Evolutionary conservation across 345 rosid species (phyloP).

Genomic region (Eucalyptus cloeziana): DNA sequence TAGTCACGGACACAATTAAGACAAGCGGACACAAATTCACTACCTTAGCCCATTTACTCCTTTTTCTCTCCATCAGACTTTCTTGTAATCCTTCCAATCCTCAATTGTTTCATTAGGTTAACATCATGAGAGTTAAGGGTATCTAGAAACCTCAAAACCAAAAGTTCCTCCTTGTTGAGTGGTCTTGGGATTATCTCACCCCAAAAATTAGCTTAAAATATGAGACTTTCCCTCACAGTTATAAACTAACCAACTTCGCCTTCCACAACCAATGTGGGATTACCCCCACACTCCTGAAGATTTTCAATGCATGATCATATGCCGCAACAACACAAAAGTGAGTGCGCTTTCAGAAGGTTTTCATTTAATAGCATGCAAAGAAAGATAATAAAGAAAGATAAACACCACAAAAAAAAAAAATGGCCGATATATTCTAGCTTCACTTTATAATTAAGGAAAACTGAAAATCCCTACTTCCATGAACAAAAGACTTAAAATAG

Average conservation of each 20-base stretch:
- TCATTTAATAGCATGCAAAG: not conserved
- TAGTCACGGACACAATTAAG: not conserved
- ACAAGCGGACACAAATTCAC: not conserved
- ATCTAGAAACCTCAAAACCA: not conserved
- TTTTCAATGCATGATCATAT: not conserved
- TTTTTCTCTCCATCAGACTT: not conserved
- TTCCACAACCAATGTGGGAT: too few relatives aligned
- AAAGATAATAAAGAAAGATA: not conserved
- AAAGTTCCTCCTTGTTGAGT: not conserved
- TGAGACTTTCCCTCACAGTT: accelerated
- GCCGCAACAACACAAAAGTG: not conserved
- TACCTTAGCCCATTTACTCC: too few relatives aligned
- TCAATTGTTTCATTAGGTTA: not conserved
- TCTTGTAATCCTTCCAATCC: too few relatives aligned
- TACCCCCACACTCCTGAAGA: too few relatives aligned
- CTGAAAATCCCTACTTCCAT: not conserved
- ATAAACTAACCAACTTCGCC: accelerated
- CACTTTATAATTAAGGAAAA: not conserved
- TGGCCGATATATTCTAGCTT: not conserved
- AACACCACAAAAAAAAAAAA: not conserved
- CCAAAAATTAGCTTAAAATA: too few relatives aligned
- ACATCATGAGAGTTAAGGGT: not conserved
- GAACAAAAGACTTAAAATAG: not conserved
- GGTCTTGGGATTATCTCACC: too few relatives aligned
- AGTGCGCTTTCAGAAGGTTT: not conserved